phyloP scores from a whole-genome alignment of 441 rosid genomes.

The Eutrema salsugineum region DNA sequence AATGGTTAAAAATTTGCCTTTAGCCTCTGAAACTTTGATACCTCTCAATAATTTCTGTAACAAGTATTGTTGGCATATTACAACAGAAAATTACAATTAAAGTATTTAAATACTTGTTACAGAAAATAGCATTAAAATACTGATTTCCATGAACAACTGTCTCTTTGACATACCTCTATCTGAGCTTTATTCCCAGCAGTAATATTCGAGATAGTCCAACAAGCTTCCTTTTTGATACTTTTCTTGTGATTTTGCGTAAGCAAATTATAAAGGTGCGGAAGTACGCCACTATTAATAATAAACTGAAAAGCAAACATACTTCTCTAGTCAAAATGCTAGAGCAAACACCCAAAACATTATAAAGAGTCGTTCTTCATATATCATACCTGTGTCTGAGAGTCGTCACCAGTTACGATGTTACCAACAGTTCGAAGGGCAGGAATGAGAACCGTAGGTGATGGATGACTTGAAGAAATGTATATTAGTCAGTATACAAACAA shows the following conservation, averaged over 20 bases:
- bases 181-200: slow-evolving; percentile 60
- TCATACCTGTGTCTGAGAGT: slow-evolving; percentile 52
- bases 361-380: neutral
- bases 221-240: slow-evolving; percentile 64
- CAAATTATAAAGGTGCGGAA: slow-evolving; percentile 48
- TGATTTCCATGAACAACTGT: slow-evolving; percentile 10
- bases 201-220: slow-evolving; percentile 69
- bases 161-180: slow-evolving; percentile 43
- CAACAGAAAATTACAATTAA: neutral
- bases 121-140: neutral
- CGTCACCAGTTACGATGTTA: slow-evolving; percentile 55
- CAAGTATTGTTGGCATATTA: neutral
- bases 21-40: neutral
- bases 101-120: no score
- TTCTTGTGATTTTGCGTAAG: slow-evolving; percentile 60
- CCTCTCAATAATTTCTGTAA: neutral
- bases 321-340: neutral
- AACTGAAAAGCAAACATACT: slow-evolving; percentile 41
- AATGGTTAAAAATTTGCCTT: neutral
- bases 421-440: slow-evolving; percentile 56
- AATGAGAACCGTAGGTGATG: slow-evolving; percentile 48
- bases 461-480: slow-evolving; percentile 38
- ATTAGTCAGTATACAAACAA: slow-evolving; percentile 9
- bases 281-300: slow-evolving; percentile 61
- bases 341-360: slow-evolving; percentile 1